Evolutionary conservation across 495 filamentous ascomycete genomes (phyloP), one percentile per base, ranked within the genome.

Genomic region (Talaromyces wortmannii): DNA sequence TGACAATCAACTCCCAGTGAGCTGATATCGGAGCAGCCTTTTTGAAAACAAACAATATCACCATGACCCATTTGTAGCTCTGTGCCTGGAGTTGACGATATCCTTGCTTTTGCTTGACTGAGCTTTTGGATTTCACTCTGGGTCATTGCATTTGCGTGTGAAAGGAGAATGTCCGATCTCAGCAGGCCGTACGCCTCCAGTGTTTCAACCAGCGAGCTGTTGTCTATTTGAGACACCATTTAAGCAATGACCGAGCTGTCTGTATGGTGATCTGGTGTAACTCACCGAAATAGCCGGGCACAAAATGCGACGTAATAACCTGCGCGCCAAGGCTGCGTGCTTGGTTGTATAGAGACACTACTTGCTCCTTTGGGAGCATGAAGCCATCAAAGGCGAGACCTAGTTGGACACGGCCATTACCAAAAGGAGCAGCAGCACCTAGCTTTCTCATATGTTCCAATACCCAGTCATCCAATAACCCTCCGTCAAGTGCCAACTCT

Each of bases 1-100:
- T 81, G 77, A 50, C 75, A 79, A 55, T 81, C 77, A 12, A 78
- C 59, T 8, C 79, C 79, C 11, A 83, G 59, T 7, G 71, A 72
- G 45, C 62, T 60, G 45, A 68, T 57, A 4, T 51, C 40, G 12
- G 56, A 54, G 7, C 66, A 61, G n/a, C 59, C 66, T 0, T 60
- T 48, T 10, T 48, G 58, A 44, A 69, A 70, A 33, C 63, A 67
- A 29, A 70, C 63, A 13, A 64, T 60, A n/a, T 66, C 43, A 4
- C 70, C 65, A 18, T 64, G 62, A 11, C 56, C 60, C 67, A 68
- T 79, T 53, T 78, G 71, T 15, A 75, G 48, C 50, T 79, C 76
- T 6, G 72, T 72, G 10, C 62, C 62, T 4, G 75, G 74, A 1
- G 75, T 77, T 4, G 63, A 59, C 0, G 69, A 74, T 46, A 76